These are phyloP conservation scores for Dictyophora rubrovolvata DNA, from an alignment of 768 basidiomycete species.

Conservation along the genomic window DNA sequence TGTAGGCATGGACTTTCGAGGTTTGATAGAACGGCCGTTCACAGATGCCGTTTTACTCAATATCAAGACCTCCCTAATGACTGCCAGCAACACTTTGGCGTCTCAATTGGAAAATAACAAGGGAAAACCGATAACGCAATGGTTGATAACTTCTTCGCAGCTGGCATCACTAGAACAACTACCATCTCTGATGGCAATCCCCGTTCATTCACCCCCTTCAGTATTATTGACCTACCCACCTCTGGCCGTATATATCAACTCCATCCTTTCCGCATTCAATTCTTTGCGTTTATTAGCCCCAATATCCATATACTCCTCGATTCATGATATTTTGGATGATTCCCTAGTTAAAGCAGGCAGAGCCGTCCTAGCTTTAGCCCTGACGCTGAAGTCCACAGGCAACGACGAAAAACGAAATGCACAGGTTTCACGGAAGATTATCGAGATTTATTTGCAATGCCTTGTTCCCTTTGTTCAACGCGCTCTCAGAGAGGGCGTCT, in stretches of 20 bases:
- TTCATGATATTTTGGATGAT: conserved; percentile 40
- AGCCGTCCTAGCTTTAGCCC: conserved; percentile 37
- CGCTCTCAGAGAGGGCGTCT: conserved; percentile 69
- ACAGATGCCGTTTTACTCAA: conserved; percentile 49
- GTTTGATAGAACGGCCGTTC: conserved; percentile 56
- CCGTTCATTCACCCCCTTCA: conserved; percentile 55
- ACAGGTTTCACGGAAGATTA: conserved; percentile 33
- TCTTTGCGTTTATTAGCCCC: conserved; percentile 75
- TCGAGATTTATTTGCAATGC: conserved; percentile 47
- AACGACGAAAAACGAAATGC: conserved; percentile 20
- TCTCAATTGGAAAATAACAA: conserved; percentile 16
- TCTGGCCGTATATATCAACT: conserved; percentile 64
- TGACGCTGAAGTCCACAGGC: conserved; percentile 15
- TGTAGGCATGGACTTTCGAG: conserved; percentile 85
- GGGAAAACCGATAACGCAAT: conserved; percentile 33
- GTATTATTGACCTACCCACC: conserved; percentile 65
- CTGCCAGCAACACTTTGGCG: conserved; percentile 23
- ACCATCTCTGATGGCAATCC: conserved; percentile 14
- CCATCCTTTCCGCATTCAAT: conserved; percentile 65
- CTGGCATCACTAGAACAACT: conserved; percentile 21
- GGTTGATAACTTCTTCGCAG: conserved; percentile 35
- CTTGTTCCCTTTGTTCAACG: conserved; percentile 63
- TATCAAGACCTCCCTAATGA: conserved; percentile 41
- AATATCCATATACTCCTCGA: conserved; percentile 38
- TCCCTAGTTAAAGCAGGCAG: conserved; percentile 37